Evolutionary conservation across 2,329 filamentous ascomycete species (phyloP).

Genomic region (Pseudogymnoascus sp.): DNA sequence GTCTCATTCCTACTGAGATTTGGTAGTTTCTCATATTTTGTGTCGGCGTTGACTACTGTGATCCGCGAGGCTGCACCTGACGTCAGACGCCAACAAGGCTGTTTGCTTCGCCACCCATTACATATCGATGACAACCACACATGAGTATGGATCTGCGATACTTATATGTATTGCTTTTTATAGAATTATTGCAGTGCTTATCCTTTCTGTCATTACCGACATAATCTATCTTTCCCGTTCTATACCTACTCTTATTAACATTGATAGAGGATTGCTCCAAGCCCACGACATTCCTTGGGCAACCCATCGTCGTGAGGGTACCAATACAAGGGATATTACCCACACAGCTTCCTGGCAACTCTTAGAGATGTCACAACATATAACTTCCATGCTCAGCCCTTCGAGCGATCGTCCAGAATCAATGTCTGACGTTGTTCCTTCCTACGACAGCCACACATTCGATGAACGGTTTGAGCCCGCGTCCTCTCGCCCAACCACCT

Average conservation of each 20-base stretch:
- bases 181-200: neutral
- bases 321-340: neutral
- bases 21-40: neutral
- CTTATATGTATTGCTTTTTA: neutral
- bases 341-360: neutral
- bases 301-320: neutral
- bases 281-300: neutral
- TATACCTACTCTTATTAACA: neutral
- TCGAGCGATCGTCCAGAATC: neutral
- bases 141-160: neutral
- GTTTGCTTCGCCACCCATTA: neutral
- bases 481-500: neutral
- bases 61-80: neutral
- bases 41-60: neutral
- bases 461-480: neutral
- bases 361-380: neutral
- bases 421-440: neutral
- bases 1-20: neutral
- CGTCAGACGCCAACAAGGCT: neutral
- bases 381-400: neutral
- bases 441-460: neutral
- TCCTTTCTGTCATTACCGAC: neutral
- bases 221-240: neutral
- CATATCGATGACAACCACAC: conserved; percentile 4
- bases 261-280: neutral